Evolutionary conservation across 2,329 filamentous ascomycete genomes (phyloP), one percentile per base, ranked within the genome.

Genomic region (Neonectria magnoliae): DNA sequence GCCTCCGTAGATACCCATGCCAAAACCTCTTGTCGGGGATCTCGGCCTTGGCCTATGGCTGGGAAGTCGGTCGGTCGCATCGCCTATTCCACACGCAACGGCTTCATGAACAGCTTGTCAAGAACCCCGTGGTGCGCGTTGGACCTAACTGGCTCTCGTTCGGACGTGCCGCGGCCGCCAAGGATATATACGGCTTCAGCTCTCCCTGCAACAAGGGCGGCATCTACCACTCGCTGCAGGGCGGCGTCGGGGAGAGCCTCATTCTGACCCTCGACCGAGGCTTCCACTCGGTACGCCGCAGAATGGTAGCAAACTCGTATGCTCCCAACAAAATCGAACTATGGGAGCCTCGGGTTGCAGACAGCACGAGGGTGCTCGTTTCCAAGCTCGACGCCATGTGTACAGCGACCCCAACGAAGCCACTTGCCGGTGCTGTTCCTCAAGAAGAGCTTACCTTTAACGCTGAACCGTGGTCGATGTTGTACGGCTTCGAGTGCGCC

Each of bases 291-390:
- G 86, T 86, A 72, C 80, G 84, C 38, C 82, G 83, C 66, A 77
- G 85, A 2, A 69, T 87, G 2, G 81, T 87, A 2, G 81, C 83
- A 1, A 79, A 79, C 1, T 84, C 85, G 0, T 86, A 85, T 60
- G 84, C 85, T 0, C 68, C 84, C 54, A 84, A 84, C 74, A 86
- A 86, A 65, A 80, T 87, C 0, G 84, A 85, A 67, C 78, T 76
- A 4, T 87, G 84, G 84, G 84, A 86, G 64, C 80, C 81, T 73
- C 87, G 86, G 65, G 83, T 87, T 2, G 81, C 81, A 11, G 83
- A 87, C 63, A 87, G 85, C 72, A 77, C 80, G 0, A 73, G 78
- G n/a, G 76, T 81, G 16, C 73, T 86, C 25, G 76, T 85, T 51
- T 75, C 70, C 16, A 78, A 81, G 48, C 77, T 83, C 33, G 84